phyloP scores from a whole-genome alignment of 2,329 filamentous ascomycete genomes.

The Pestalotiopsis sp. region DNA sequence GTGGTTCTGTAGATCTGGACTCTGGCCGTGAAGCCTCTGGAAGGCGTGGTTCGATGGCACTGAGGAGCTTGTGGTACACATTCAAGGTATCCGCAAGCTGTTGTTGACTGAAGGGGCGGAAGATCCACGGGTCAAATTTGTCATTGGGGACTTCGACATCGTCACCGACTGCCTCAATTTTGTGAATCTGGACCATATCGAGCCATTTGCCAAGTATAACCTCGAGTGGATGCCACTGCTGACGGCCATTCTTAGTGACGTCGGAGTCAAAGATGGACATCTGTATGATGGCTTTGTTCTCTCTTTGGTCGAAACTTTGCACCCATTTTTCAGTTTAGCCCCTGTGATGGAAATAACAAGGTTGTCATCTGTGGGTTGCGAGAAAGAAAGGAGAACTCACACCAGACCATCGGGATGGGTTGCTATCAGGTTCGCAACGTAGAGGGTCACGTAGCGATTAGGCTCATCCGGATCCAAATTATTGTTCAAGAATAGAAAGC shows the following conservation, averaged over 20 bases:
- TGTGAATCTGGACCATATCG: slow-evolving; percentile 17
- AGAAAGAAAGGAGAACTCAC: slow-evolving; percentile 1
- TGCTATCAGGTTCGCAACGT: not conserved
- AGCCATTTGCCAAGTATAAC: slow-evolving; percentile 21
- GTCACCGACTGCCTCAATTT: slow-evolving; percentile 15
- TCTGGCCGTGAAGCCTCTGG: not conserved
- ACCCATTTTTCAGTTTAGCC: not conserved
- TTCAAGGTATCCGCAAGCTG: slow-evolving; percentile 10
- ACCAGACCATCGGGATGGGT: slow-evolving; percentile 6
- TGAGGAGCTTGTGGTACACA: slow-evolving; percentile 5
- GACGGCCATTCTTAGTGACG: slow-evolving; percentile 18
- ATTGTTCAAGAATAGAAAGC: slow-evolving; percentile 11
- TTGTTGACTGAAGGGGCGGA: slow-evolving; percentile 18
- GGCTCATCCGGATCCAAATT: slow-evolving; percentile 4
- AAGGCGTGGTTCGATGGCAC: slow-evolving; percentile 10
- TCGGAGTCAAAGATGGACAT: slow-evolving; percentile 10
- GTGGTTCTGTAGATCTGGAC: not conserved
- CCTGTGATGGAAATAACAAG: not conserved
- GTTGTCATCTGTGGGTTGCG: not conserved
- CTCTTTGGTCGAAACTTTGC: slow-evolving; percentile 19
- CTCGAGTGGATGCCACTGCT: slow-evolving; percentile 23
- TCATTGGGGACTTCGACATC: not conserved
- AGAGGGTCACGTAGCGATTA: slow-evolving; percentile 15
- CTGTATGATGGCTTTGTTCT: slow-evolving; percentile 18
- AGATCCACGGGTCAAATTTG: slow-evolving; percentile 16